Evolutionary conservation across 2,329 filamentous ascomycete genomes (phyloP).

Genomic region (Pestalotiopsis sp.): DNA sequence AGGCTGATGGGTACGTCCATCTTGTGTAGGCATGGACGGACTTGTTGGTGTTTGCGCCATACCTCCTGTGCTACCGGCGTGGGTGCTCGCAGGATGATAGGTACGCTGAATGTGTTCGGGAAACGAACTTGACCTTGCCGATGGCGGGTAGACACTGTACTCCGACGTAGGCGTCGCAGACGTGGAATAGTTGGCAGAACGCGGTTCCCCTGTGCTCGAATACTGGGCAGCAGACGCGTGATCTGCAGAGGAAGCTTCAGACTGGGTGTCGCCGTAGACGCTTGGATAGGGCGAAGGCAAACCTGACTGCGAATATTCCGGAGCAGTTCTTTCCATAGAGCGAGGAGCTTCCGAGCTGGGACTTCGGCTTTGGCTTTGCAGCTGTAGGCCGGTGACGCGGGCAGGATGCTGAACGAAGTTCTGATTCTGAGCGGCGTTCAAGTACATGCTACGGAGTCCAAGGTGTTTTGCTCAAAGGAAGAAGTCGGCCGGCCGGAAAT

Average conservation of each 20-base stretch:
- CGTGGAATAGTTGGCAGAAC: slow-evolving; percentile 69
- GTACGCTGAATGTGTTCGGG: slow-evolving; percentile 85
- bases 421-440: slow-evolving; percentile 18
- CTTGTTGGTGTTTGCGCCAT: slow-evolving; percentile 98
- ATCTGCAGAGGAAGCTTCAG: slow-evolving; percentile 88
- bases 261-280: slow-evolving; percentile 69
- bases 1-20: slow-evolving; percentile 78
- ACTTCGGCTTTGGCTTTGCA: slow-evolving; percentile 24
- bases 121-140: slow-evolving; percentile 78
- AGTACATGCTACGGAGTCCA: slow-evolving; percentile 8
- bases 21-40: slow-evolving; percentile 89
- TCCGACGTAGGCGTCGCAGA: slow-evolving; percentile 86
- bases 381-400: slow-evolving; percentile 27
- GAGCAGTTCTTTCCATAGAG: slow-evolving; percentile 61
- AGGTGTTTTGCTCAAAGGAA: slow-evolving; percentile 1
- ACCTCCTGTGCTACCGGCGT: slow-evolving; percentile 75
- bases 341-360: slow-evolving; percentile 25
- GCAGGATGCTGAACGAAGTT: slow-evolving; percentile 32
- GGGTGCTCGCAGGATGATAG: slow-evolving; percentile 77
- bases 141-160: slow-evolving; percentile 76
- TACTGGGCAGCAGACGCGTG: slow-evolving; percentile 92
- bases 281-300: slow-evolving; percentile 74
- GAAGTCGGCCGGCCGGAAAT: slow-evolving; percentile 1
- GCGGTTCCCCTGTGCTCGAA: slow-evolving; percentile 78
- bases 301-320: slow-evolving; percentile 87